A percentile compares a stretch with the other conserved stretches of the same genome.
phyloP scores from a whole-genome alignment of 1,139 yeast genomes.

The Candida glucosophila region DNA sequence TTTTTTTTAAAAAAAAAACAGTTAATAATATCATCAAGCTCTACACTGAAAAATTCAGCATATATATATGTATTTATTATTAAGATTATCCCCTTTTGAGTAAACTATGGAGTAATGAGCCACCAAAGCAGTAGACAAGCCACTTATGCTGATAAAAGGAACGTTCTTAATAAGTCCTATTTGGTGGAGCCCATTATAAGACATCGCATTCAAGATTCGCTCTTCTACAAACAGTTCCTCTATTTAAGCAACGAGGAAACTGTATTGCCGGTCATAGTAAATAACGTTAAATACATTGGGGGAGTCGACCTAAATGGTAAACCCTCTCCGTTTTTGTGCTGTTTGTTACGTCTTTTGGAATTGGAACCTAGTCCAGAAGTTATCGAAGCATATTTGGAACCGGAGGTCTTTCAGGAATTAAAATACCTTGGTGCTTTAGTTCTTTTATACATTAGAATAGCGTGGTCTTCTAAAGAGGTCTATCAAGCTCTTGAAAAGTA shows the following conservation, averaged over 20 bases:
- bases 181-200: slow-evolving; percentile 61
- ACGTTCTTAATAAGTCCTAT: slow-evolving; percentile 37
- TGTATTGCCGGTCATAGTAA: slow-evolving; percentile 27
- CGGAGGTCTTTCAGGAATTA: slow-evolving; percentile 38
- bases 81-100: neutral
- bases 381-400: slow-evolving; percentile 41
- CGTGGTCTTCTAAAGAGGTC: slow-evolving; percentile 34
- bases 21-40: no score
- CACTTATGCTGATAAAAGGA: slow-evolving; percentile 17
- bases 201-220: slow-evolving; percentile 58
- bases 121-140: slow-evolving; percentile 9
- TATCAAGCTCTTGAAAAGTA: slow-evolving; percentile 45
- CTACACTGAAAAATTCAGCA: no score
- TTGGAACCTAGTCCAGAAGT: slow-evolving; percentile 51
- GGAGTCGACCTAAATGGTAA: slow-evolving; percentile 41
- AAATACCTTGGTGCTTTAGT: slow-evolving; percentile 60
- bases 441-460: slow-evolving; percentile 49
- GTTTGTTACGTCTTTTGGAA: slow-evolving; percentile 55
- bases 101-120: neutral
- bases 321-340: slow-evolving; percentile 59
- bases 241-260: slow-evolving; percentile 49
- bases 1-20: no score
- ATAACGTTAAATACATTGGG: slow-evolving; percentile 36
- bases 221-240: slow-evolving; percentile 61
- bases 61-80: neutral